Evolutionary conservation across 2,329 filamentous ascomycete genomes (phyloP), one percentile per base, ranked within the genome.

Genomic region (Sarocladiaceae sp.): DNA sequence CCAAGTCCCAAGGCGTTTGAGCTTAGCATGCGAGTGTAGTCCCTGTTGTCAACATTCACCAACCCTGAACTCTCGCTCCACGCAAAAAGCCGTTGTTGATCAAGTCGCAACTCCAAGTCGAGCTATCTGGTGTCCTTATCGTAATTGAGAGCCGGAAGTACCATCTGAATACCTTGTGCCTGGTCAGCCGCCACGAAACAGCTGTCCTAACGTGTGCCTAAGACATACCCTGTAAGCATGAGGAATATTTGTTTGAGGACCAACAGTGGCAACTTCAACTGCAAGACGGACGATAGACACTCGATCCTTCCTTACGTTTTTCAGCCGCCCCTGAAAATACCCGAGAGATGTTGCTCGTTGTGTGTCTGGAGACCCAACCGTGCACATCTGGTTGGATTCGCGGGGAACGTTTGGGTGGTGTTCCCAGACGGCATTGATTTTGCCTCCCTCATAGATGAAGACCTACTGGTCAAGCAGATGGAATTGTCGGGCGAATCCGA

Each of bases 41-140:
- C 66, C 48, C 73, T 66, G 20, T 58, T 60, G 50, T 73, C 71
- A 12, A 76, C 61, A 52, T 75, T 74, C 12, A 76, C 63, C 17
- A 78, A 59, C 8, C 74, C 75, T 11, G 73, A 76, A 2, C 73
- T 72, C 56, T 77, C 73, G 55, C 72, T 74, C 74, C 74, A 77
- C 36, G 72, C 72, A 54, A 74, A 76, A 13, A 77, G 65, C 22
- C 74, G 66, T 55, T 77, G 73, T 61, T 78, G 73, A 58, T 77
- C 74, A 70, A 77, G 74, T 50, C 72, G 71, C 48, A 77, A 59
- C 48, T 74, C 67, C 56, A 77, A 58, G 54, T 76, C 76, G 53
- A 77, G 69, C 57, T 76, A 76, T 53, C 66, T 70, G 59, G 68
- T 75, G 44, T 76, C 72, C 54, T 77, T 68, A n/a, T 73, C 71